Conservation (phyloP, 2,329 filamentous ascomycete genomes). For the Penicillium sp. region DNA sequence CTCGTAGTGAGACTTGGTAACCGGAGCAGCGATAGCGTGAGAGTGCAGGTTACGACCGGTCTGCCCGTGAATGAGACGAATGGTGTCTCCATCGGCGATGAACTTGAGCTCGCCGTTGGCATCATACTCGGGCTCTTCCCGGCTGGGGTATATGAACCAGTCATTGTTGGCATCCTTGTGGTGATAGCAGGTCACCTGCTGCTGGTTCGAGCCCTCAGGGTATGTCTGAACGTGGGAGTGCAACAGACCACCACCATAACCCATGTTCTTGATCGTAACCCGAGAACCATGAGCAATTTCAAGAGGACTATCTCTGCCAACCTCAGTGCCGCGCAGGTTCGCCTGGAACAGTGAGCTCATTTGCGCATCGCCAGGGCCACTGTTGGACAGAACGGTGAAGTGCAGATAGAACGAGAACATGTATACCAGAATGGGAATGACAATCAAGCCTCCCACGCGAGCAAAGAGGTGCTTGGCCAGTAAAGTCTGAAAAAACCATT, state of each 20-base stretch:
- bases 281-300: conserved; percentile 88
- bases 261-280: conserved; percentile 98
- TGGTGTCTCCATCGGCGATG: conserved; percentile 72
- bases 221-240: conserved; percentile 97
- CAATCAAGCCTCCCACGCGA: conserved; percentile 81
- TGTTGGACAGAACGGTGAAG: conserved; percentile 90
- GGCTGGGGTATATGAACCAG: conserved; percentile 98
- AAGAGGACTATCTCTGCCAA: conserved; percentile 90
- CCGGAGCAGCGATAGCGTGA: conserved; percentile 82
- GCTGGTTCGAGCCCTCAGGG: conserved; percentile 88
- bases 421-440: conserved; percentile 88
- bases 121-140: conserved; percentile 71
- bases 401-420: conserved; percentile 94
- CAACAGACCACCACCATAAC: conserved; percentile 92
- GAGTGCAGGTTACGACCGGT: conserved; percentile 98
- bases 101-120: conserved; percentile 70
- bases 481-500: conserved; percentile 50
- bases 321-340: conserved; percentile 88
- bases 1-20: conserved; percentile 87
- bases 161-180: conserved; percentile 99
- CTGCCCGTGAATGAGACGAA: conserved; percentile 90
- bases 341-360: conserved; percentile 99
- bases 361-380: conserved; percentile 95
- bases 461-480: conserved; percentile 77
- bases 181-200: conserved; percentile 98